Evolutionary conservation across 2,329 filamentous ascomycete species (phyloP).

Genomic region (Neofusicoccum ribis): DNA sequence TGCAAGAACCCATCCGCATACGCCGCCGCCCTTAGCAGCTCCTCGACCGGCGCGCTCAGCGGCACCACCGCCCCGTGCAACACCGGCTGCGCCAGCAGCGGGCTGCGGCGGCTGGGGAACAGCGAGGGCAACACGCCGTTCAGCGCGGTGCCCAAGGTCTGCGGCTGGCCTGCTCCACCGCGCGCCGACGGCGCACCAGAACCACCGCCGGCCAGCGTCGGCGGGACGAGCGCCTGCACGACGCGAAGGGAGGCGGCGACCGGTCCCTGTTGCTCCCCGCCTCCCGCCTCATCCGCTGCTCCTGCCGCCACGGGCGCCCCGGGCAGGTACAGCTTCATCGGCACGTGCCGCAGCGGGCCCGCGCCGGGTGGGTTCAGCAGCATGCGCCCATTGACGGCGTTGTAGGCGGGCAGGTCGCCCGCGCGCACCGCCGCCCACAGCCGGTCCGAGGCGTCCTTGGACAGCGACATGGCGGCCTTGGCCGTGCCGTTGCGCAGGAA

Average conservation of each 20-base stretch:
- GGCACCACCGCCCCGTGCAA: conserved; percentile 84
- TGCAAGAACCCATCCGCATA: conserved; percentile 94
- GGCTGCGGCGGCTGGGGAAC: conserved; percentile 83
- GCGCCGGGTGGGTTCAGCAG: conserved; percentile 72
- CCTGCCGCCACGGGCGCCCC: conserved; percentile 35
- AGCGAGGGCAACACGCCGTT: conserved; percentile 73
- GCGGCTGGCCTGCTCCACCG: conserved; percentile 28
- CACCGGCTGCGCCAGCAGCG: conserved; percentile 79
- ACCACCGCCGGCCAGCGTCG: conserved; percentile 31
- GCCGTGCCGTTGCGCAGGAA: conserved; percentile 85
- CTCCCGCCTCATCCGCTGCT: not conserved
- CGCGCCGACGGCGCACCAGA: conserved; percentile 42
- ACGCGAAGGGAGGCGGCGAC: conserved; percentile 44
- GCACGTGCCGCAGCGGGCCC: conserved; percentile 73
- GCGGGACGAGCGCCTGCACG: conserved; percentile 72
- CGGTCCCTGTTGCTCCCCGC: not conserved
- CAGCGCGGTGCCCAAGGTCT: conserved; percentile 76
- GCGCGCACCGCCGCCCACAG: conserved; percentile 80
- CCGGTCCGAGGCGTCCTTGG: conserved; percentile 77
- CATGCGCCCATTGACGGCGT: conserved; percentile 72
- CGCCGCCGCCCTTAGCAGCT: conserved; percentile 76
- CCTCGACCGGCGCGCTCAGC: conserved; percentile 75
- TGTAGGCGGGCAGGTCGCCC: conserved; percentile 73
- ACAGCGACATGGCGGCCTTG: conserved; percentile 85
- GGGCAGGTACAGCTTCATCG: conserved; percentile 81